Conservation (phyloP, 2,329 filamentous ascomycete genomes). For the Exophiala mesophila region DNA sequence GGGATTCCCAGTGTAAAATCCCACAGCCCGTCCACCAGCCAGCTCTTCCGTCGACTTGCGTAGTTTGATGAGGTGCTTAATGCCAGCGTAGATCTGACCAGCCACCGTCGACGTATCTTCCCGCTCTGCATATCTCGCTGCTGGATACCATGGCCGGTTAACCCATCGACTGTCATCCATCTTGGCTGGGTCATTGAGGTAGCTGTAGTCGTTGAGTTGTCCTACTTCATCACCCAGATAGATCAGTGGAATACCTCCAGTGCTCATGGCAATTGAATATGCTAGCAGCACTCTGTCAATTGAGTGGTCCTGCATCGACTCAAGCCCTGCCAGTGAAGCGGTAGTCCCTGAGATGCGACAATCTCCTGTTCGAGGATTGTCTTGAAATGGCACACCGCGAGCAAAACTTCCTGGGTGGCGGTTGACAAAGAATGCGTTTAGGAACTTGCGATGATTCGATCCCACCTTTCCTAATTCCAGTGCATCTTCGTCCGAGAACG, state of each 20-base stretch:
- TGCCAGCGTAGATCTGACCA: conserved; percentile 21
- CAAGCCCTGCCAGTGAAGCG: conserved; percentile 22
- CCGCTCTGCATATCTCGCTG: conserved; percentile 19
- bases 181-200: conserved; percentile 23
- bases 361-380: conserved; percentile 24
- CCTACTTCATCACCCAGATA: conserved; percentile 26
- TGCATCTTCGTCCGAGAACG: conserved; percentile 24
- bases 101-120: conserved; percentile 19
- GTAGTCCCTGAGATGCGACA: conserved; percentile 25
- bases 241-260: conserved; percentile 24
- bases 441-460: conserved; percentile 22
- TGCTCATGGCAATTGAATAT: conserved; percentile 25
- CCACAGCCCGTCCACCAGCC: conserved; percentile 21
- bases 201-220: conserved; percentile 26
- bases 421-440: conserved; percentile 26
- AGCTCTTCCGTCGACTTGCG: conserved; percentile 23
- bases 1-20: conserved; percentile 23
- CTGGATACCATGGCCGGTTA: conserved; percentile 22
- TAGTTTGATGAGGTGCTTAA: conserved; percentile 22
- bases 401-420: conserved; percentile 24
- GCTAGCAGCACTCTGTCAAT: conserved; percentile 24
- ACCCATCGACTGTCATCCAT: conserved; percentile 26
- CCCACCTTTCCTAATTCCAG: conserved; percentile 23
- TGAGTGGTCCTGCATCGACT: conserved; percentile 22
- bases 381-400: conserved; percentile 24